phyloP scores from a whole-genome alignment of 1,284 basidiomycete species.

The Laetiporus sulphureus region DNA sequence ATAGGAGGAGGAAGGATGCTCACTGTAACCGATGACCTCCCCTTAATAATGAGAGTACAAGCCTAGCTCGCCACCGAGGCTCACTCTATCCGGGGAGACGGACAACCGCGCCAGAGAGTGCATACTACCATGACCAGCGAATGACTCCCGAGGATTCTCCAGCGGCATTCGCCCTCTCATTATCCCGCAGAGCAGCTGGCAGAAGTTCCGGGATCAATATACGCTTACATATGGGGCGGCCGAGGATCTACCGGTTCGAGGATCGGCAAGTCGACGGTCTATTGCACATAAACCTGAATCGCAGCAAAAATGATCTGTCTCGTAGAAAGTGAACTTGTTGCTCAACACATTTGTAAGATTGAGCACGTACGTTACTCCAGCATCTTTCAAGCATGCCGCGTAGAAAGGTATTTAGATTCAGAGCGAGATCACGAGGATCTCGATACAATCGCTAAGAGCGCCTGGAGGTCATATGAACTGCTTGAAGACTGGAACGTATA shows the following conservation, averaged over 20 bases:
- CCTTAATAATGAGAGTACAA: background rate
- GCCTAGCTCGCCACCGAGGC: slow-evolving; percentile 3
- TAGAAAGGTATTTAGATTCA: no score
- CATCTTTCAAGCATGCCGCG: no score
- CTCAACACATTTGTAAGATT: no score
- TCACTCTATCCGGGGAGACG: slow-evolving; percentile 2
- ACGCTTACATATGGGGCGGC: slow-evolving; percentile 1
- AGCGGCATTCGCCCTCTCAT: slow-evolving; percentile 3
- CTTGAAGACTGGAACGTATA: no score
- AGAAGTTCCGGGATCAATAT: slow-evolving; percentile 6
- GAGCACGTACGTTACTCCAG: no score
- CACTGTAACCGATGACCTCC: background rate
- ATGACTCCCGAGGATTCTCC: slow-evolving; percentile 1
- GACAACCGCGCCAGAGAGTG: slow-evolving; percentile 1
- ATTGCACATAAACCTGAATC: background rate
- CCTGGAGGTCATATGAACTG: no score
- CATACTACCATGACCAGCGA: background rate
- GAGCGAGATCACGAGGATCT: no score
- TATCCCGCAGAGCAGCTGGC: slow-evolving; percentile 1
- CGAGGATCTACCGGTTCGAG: slow-evolving; percentile 5
- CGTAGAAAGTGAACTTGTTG: no score
- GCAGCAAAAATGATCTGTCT: no score
- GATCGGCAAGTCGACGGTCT: no score
- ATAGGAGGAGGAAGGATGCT: background rate
- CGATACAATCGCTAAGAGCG: no score